phyloP scores from a whole-genome alignment of 441 rosid genomes.

The Capsella rubella region DNA sequence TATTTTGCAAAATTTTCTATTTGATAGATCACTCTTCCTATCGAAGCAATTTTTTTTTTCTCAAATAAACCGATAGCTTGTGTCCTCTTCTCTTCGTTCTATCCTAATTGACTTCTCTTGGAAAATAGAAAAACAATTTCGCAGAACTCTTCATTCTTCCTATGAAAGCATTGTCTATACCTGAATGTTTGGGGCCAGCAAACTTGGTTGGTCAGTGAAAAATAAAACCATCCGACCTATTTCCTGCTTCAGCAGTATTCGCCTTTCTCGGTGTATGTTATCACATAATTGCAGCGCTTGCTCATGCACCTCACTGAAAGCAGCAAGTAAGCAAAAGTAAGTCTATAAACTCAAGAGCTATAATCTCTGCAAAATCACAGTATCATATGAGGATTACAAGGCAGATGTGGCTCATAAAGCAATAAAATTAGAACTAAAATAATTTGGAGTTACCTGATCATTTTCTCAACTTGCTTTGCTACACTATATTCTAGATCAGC shows the following conservation, averaged over 20 bases:
- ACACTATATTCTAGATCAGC: conserved; percentile 98
- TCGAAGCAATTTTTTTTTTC: conserved; percentile 1
- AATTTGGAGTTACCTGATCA: conserved; percentile 73
- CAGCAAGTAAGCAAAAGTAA: conserved; percentile 36
- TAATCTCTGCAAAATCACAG: conserved; percentile 18
- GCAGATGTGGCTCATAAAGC: conserved; percentile 26
- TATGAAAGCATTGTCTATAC: conserved; percentile 46
- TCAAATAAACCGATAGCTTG: conserved; percentile 25
- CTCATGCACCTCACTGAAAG: conserved; percentile 95
- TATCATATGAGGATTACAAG: conserved; percentile 22
- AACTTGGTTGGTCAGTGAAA: conserved; percentile 98
- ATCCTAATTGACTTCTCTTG: conserved; percentile 15
- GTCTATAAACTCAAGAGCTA: conserved; percentile 24
- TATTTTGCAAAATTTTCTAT: not conserved
- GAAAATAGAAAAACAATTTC: not conserved
- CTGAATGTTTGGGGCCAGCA: conserved; percentile 99
- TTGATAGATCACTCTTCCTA: conserved; percentile 11
- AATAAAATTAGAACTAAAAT: conserved; percentile 6
- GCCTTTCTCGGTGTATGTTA: conserved; percentile 88
- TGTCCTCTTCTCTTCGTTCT: conserved; percentile 22
- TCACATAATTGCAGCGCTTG: conserved; percentile 87
- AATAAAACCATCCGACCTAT: conserved; percentile 99
- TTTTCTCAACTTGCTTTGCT: conserved; percentile 99
- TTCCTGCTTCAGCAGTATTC: conserved; percentile 96
- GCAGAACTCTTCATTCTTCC: not conserved